phyloP scores from a whole-genome alignment of 441 rosid genomes.

The Raphanus hybrid region DNA sequence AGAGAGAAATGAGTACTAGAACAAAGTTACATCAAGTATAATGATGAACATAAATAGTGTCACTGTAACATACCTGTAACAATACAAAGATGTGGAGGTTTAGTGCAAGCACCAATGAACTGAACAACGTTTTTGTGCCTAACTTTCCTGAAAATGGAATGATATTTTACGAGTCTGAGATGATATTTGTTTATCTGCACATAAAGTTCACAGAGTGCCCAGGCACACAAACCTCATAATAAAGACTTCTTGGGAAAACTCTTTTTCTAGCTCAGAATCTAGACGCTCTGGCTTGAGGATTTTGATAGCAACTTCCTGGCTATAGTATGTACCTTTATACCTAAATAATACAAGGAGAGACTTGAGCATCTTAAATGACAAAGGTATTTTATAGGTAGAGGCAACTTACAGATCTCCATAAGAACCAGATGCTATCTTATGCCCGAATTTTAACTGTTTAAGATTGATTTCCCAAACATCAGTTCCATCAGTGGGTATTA shows the following conservation, averaged over 20 bases:
- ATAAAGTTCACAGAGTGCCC: conserved; percentile 19
- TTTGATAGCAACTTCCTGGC: conserved; percentile 84
- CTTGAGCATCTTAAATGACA: conserved; percentile 24
- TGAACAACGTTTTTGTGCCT: conserved; percentile 81
- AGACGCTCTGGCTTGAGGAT: conserved; percentile 74
- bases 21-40: conserved; percentile 16
- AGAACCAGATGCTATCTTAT: conserved; percentile 75
- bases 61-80: conserved; percentile 58
- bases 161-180: conserved; percentile 10
- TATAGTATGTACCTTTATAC: conserved; percentile 70
- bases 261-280: conserved; percentile 66
- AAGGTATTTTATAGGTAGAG: conserved; percentile 21
- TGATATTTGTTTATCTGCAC: conserved; percentile 10
- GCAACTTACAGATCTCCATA: conserved; percentile 75
- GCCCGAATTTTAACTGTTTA: conserved; percentile 54
- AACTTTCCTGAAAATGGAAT: conserved; percentile 59
- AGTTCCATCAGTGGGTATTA: conserved; percentile 73
- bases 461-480: conserved; percentile 83
- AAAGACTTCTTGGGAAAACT: conserved; percentile 81
- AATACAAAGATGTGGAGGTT: conserved; percentile 72
- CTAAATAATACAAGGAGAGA: conserved; percentile 44
- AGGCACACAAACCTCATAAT: conserved; percentile 64
- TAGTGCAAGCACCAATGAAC: conserved; percentile 84
- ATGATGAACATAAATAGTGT: conserved; percentile 19
- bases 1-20: conserved; percentile 17